Percentiles rank a stretch among this genome's conserved stretches.
phyloP scores from a whole-genome alignment of 2,329 filamentous ascomycete species.

The Pseudogymnoascus sp. region DNA sequence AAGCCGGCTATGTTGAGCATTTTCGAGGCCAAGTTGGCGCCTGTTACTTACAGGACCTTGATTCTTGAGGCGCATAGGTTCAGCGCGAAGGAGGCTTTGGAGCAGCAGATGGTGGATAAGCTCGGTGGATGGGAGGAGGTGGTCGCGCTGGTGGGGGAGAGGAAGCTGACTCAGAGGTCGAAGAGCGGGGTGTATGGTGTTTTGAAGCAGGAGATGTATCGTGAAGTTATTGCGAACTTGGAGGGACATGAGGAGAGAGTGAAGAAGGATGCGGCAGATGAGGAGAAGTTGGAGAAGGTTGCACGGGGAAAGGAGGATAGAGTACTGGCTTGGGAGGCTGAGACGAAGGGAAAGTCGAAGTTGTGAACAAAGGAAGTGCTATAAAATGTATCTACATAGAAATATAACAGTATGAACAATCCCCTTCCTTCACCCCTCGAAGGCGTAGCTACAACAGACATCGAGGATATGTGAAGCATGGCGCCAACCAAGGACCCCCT shows the following conservation, averaged over 20 bases:
- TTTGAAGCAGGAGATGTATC: conserved; percentile 70
- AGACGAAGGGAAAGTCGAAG: not conserved
- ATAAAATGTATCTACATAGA: not conserved
- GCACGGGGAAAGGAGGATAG: not conserved
- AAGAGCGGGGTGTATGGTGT: conserved; percentile 58
- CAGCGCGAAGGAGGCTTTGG: conserved; percentile 51
- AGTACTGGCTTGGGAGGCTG: not conserved
- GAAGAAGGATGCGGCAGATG: conserved; percentile 37
- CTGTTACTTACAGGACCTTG: conserved; percentile 49
- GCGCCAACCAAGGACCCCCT: no score
- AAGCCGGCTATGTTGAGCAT: conserved; percentile 64
- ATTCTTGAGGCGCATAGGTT: conserved; percentile 69
- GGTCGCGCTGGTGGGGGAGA: conserved; percentile 49
- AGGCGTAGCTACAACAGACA: no score
- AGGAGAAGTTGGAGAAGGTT: conserved; percentile 29
- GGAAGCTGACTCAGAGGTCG: conserved; percentile 52
- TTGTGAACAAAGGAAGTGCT: not conserved
- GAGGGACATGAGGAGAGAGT: conserved; percentile 44
- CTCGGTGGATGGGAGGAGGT: conserved; percentile 57
- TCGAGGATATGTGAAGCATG: no score
- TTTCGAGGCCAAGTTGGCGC: conserved; percentile 60
- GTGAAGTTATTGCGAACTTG: conserved; percentile 52
- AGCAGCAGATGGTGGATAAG: conserved; percentile 59
- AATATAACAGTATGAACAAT: not conserved
- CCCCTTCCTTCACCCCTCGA: not conserved